A percentile compares a stretch with the other conserved stretches of the same genome.
These are phyloP conservation scores for Pueraria montana DNA, from an alignment of 306 rosid species.

Conservation along the genomic window DNA sequence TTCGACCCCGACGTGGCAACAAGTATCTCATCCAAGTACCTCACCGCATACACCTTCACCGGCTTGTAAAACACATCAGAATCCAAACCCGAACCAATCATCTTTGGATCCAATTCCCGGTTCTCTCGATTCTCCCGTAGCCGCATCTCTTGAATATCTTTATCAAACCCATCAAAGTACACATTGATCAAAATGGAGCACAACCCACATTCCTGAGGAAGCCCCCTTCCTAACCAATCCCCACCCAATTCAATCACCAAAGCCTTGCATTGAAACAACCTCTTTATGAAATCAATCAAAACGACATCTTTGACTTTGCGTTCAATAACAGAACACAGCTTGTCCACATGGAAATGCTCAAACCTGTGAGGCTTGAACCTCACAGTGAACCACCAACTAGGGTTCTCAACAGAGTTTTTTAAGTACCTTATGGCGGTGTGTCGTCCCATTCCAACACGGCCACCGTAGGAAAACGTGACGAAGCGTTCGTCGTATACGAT, in stretches of 20 bases:
- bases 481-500: constrained; percentile 50
- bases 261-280: constrained; percentile 47
- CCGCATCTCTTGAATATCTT: constrained; percentile 75
- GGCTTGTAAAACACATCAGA: constrained; percentile 75
- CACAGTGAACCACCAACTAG: constrained; percentile 56
- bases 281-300: constrained; percentile 48
- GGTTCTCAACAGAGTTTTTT: constrained; percentile 43
- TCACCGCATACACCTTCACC: constrained; percentile 81
- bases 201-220: constrained; percentile 87
- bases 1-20: constrained; percentile 78
- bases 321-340: constrained; percentile 44
- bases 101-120: constrained; percentile 52
- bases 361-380: constrained; percentile 46
- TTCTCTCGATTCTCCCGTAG: constrained; percentile 61
- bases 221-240: constrained; percentile 71
- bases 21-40: constrained; percentile 88
- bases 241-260: constrained; percentile 63
- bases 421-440: constrained; percentile 54
- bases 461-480: constrained; percentile 50
- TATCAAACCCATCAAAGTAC: constrained; percentile 83
- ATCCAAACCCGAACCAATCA: constrained; percentile 44
- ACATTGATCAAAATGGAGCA: constrained; percentile 74
- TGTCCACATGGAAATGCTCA: constrained; percentile 41
- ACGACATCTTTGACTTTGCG: constrained; percentile 32
- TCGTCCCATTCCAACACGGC: constrained; percentile 51